Evolutionary conservation across 768 basidiomycete genomes (phyloP), one percentile per base, ranked within the genome.

Genomic region (Cystoderma amianthinum): DNA sequence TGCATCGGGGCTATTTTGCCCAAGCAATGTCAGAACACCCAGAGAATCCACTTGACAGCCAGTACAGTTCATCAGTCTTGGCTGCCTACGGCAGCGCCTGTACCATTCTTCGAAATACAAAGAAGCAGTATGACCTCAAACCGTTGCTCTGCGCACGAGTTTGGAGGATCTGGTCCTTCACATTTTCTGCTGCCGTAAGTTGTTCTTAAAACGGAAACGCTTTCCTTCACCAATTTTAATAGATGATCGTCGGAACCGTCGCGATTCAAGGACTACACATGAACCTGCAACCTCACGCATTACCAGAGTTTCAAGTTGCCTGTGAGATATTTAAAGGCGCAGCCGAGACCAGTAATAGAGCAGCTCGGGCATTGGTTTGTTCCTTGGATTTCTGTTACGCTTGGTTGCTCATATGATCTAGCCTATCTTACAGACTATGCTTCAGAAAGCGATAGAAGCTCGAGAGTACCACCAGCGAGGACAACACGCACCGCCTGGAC

Each of bases 141-240:
- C 77, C 76, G 0, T 42, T 57, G 5, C 57, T 81, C 9, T 63
- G 69, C 37, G 56, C 69, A 28, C 68, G 79, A 12, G 57, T 82
- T 19, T 81, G 76, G 76, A 63, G 67, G 39, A 69, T 78, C 42
- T 82, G 80, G 80, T 67, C 76, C 2, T 59, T 69, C 36, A 63
- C 71, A 1, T 80, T 80, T 51, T 65, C 71, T 10, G 70, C 80
- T 12, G 67, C 75, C 28, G 76, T 78, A 52, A 55, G 70, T 48
- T 3, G 13, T 36, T 13, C n/a, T 3, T 13, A n/a, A n/a, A n/a
- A n/a, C 12, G 15, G 9, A 30, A 30, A 15, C 28, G 28, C 28
- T 9, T 30, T 9, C 15, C 28, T 9, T 30, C 15, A 9, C 28
- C 15, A 15, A 30, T 15, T 30, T 19, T 32, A 24, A 20, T 33